Evolutionary conservation across 352 stramenopile genomes (phyloP).

Genomic region (Pythium pyrilobum): DNA sequence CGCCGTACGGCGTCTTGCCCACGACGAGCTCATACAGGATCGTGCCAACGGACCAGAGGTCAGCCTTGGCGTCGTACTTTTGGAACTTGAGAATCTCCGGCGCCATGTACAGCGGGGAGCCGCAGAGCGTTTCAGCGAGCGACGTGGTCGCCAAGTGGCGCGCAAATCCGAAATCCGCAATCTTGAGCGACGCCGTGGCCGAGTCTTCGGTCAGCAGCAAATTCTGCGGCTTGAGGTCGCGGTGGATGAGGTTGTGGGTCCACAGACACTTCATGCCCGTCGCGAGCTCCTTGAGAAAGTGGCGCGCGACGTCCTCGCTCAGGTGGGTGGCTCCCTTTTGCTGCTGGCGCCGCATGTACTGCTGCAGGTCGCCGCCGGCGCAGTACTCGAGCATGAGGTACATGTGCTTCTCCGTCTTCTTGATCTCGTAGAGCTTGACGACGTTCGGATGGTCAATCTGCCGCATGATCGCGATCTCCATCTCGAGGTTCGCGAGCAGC

Average conservation of each 20-base stretch:
- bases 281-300: slow-evolving; percentile 64
- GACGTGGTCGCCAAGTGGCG: slow-evolving; percentile 88
- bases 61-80: slow-evolving; percentile 96
- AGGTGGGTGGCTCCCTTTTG: slow-evolving; percentile 14
- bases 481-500: slow-evolving; percentile 94
- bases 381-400: slow-evolving; percentile 97
- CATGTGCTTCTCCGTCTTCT: slow-evolving; percentile 94
- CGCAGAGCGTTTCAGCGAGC: slow-evolving; percentile 95
- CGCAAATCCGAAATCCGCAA: slow-evolving; percentile 88
- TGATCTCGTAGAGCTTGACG: slow-evolving; percentile 94
- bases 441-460: slow-evolving; percentile 95
- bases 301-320: slow-evolving; percentile 37
- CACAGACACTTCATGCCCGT: slow-evolving; percentile 73
- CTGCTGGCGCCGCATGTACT: slow-evolving; percentile 80
- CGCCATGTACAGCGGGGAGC: slow-evolving; percentile 96
- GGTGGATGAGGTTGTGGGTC: slow-evolving; percentile 80
- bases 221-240: slow-evolving; percentile 95
- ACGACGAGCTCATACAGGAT: slow-evolving; percentile 96
- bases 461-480: slow-evolving; percentile 95
- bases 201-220: slow-evolving; percentile 84
- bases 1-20: slow-evolving; percentile 90
- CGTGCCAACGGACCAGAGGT: slow-evolving; percentile 95
- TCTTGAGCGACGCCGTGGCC: slow-evolving; percentile 50
- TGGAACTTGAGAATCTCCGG: slow-evolving; percentile 94
- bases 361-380: slow-evolving; percentile 93